Evolutionary conservation across 257 asterid genomes (phyloP), one percentile per base, ranked within the genome.

Genomic region (Nicotiana undulata): DNA sequence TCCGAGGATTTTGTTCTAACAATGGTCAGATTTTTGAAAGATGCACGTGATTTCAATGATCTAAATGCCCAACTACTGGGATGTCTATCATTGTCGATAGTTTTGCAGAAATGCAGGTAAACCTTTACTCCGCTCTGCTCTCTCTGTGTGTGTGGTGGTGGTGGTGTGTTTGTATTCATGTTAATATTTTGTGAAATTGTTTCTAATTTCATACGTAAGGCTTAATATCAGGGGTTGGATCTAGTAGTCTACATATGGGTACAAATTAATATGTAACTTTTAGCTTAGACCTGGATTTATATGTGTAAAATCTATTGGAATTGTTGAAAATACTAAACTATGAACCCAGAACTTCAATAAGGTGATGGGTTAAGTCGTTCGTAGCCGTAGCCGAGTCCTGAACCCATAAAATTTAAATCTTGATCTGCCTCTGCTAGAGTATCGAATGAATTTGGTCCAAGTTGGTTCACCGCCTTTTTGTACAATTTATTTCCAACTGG

Each of bases 41-140:
- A 88, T 72, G 97, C 99, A 68, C 75, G 13, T 24, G 84, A 82
- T 18, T 61, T 59, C 82, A 85, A 40, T 70, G 97, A 93, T 37
- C 85, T 59, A 81, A 92, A 89, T 84, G 97, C 96, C n/a, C 89
- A 83, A 89, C 85, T 83, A 86, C 83, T 76, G 37, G 99, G 98
- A 77, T 93, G 98, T 83, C 81, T 81, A 16, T 75, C 94, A 82
- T 72, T 90, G 83, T 79, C 86, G 44, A 88, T 89, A 58, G 82
- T 91, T 77, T 72, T 92, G 86, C 93, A 87, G 88, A 89, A 87
- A 83, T 83, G 88, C 92, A 80, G 97, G 99, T 95, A 91, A 83
- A 49, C 20, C 31, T 77, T 29, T 67, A 17, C 22, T 56, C 46
- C 22, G 1, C 72, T 28, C 34, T 4, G 4, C 10, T 28, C 32